phyloP scores from a whole-genome alignment of 768 basidiomycete species.

The Cystobasidiopsis lactophilus region DNA sequence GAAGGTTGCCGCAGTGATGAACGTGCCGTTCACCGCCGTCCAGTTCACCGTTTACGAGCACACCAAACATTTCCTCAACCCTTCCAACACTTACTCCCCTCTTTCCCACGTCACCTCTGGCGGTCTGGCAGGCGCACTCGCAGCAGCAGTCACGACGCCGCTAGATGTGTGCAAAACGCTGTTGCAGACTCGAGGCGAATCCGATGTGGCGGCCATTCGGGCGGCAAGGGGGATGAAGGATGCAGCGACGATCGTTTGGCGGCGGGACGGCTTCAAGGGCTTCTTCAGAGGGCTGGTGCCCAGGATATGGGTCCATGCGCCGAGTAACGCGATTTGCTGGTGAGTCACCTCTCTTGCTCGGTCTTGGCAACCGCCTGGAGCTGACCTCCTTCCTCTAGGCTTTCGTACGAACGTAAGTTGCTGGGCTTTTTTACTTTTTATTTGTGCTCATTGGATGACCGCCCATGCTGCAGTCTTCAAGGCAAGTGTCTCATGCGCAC shows the following conservation, averaged over 20 bases:
- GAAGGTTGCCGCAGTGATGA: constrained; percentile 38
- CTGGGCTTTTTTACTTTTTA: too few relatives aligned
- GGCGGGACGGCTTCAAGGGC: constrained; percentile 60
- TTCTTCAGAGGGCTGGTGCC: constrained; percentile 74
- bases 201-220: constrained; percentile 63
- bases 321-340: constrained; percentile 93
- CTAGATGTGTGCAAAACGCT: constrained; percentile 95
- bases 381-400: background rate
- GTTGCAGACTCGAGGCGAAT: constrained; percentile 80
- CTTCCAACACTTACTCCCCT: constrained; percentile 71
- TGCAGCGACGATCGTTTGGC: constrained; percentile 72
- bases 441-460: too few relatives aligned
- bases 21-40: constrained; percentile 92
- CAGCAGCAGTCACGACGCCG: constrained; percentile 86
- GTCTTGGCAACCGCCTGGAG: background rate
- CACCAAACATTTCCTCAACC: constrained; percentile 66
- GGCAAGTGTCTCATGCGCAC: background rate
- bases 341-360: constrained; percentile 41
- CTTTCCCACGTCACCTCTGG: constrained; percentile 76
- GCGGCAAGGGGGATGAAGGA: constrained; percentile 62
- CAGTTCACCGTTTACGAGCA: constrained; percentile 95
- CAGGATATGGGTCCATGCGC: constrained; percentile 81
- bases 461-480: background rate
- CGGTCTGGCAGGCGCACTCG: constrained; percentile 75
- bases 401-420: constrained; percentile 1